Conservation (phyloP, 768 basidiomycete species). For the Cyclocybe cylindracea region DNA sequence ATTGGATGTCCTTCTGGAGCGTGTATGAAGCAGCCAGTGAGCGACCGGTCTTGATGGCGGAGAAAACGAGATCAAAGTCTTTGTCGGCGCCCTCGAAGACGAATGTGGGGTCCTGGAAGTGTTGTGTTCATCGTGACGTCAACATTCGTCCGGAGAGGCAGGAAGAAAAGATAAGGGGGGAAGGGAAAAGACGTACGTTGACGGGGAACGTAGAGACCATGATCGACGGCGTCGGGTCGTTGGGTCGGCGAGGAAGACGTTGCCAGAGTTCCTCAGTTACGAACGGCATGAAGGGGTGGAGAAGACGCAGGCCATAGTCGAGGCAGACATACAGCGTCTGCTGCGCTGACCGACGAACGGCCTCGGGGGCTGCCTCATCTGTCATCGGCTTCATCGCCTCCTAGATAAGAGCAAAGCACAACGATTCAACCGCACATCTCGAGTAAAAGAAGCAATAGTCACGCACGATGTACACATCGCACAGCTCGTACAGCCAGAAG, state of each 20-base stretch:
- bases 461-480: constrained; percentile 95
- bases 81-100: constrained; percentile 74
- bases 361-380: constrained; percentile 66
- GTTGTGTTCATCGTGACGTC: background rate
- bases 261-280: constrained; percentile 99
- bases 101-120: constrained; percentile 55
- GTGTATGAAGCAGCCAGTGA: constrained; percentile 90
- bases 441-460: background rate
- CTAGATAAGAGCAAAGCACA: constrained; percentile 34
- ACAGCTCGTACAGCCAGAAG: constrained; percentile 98
- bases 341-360: constrained; percentile 79
- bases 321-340: constrained; percentile 96
- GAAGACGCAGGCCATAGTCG: constrained; percentile 83
- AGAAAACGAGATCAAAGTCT: constrained; percentile 85
- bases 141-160: background rate
- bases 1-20: constrained; percentile 80
- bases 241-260: constrained; percentile 82
- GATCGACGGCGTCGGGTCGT: constrained; percentile 82
- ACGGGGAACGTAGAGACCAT: constrained; percentile 88
- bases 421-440: background rate
- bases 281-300: constrained; percentile 99
- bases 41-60: constrained; percentile 74
- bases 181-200: constrained; percentile 51
- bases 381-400: constrained; percentile 99
- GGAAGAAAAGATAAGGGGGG: background rate